phyloP scores from a whole-genome alignment of 495 filamentous ascomycete genomes.

The Penicillium herquei region DNA sequence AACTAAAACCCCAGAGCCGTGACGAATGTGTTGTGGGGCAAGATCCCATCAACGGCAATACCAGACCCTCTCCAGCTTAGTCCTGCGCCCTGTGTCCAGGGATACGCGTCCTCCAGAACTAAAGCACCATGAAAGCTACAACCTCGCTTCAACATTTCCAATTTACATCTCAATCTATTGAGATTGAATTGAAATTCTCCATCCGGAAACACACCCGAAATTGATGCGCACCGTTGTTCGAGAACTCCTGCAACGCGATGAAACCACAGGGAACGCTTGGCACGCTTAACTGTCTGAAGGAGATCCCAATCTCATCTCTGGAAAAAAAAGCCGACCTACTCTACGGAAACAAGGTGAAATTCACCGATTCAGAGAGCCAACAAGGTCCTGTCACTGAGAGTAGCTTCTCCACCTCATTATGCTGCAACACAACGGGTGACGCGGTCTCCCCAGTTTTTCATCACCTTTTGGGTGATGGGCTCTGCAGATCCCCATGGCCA shows the following conservation, averaged over 20 bases:
- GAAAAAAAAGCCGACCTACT: background rate
- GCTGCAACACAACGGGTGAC: background rate
- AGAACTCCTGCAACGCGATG: background rate
- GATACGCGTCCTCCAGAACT: no score
- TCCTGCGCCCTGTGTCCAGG: no score
- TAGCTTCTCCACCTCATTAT: background rate
- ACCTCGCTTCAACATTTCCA: no score
- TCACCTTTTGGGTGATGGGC: background rate
- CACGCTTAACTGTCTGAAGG: background rate
- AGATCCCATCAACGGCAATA: no score
- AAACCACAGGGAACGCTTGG: background rate
- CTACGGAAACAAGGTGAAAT: background rate
- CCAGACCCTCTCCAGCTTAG: no score
- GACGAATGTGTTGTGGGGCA: no score
- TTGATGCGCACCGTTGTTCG: background rate
- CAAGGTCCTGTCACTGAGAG: background rate
- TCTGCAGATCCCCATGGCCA: slow-evolving; percentile 11
- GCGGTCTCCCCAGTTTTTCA: slow-evolving; percentile 6
- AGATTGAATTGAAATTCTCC: no score
- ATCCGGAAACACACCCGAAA: background rate
- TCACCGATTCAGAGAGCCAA: background rate
- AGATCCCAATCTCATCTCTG: background rate
- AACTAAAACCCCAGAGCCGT: no score
- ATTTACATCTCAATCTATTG: no score
- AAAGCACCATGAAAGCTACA: no score